Base-by-base conservation (phyloP, 257 asterid species). In the Marsdenia floribunda region DNA sequence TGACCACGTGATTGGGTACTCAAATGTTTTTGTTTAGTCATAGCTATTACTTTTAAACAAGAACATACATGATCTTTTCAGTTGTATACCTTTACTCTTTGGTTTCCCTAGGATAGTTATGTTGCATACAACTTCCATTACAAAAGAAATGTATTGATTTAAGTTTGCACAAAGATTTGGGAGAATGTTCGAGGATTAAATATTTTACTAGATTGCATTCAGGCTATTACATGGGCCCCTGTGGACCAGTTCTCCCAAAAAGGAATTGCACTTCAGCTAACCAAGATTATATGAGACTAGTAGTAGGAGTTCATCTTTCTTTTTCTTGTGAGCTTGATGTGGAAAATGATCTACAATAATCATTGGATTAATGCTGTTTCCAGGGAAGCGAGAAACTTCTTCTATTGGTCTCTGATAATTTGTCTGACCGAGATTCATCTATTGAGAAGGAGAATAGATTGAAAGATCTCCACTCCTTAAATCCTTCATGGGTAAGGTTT, bases 351-450 rank as follows among this genome's bases (percentile, higher is more conserved):
- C 29, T 50, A 29, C 70, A 63, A 21, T 35, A 38, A 21, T 68
- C 37, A 42, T 21, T 29, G 13, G 35, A 15, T 72, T 71, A 42
- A 22, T 60, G 64, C 53, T 60, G 49, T 13, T 85, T 82, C 68
- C 91, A 94, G 99, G 99, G 99, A 71, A 95, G 99, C 74, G 89
- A 89, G 79, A 89, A 88, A 84, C 97, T 95, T 80, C 89, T 92
- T 80, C 84, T 82, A 26, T 80, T 95, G 66, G 91, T 95, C 74
- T 87, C 90, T 59, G 91, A 92, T 73, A 69, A 81, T 73, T 87
- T 94, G 12, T 29, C 70, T 79, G 64, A 60, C 52, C 84, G 77
- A 70, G 69, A 77, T 40, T 75, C 85, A 67, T 74, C 82, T n/a
- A 73, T 54, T 68, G 82, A 82, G 71, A 76, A 10, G 75, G 80